Conservation (phyloP, 768 basidiomycete species). For the Suillus alpinus region DNA sequence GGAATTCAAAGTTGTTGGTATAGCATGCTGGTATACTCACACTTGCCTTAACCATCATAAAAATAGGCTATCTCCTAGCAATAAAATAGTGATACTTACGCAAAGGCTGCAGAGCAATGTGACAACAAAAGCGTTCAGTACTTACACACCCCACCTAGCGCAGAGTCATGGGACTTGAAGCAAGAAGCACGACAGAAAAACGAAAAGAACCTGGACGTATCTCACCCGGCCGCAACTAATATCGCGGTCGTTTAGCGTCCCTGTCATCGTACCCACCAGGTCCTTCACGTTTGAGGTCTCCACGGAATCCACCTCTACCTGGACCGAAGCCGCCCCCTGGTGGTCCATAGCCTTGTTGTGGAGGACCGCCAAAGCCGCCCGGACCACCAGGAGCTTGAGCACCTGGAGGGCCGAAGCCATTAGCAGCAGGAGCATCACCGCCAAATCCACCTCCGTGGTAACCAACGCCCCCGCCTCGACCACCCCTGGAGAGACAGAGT, state of each 20-base stretch:
- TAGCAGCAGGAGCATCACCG: slow-evolving; percentile 47
- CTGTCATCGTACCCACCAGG: slow-evolving; percentile 81
- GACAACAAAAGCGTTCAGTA: slow-evolving; percentile 24
- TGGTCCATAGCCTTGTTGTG: slow-evolving; percentile 39
- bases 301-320: slow-evolving; percentile 58
- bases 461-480: slow-evolving; percentile 72
- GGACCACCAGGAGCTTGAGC: slow-evolving; percentile 37
- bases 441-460: slow-evolving; percentile 62
- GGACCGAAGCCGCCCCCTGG: slow-evolving; percentile 44
- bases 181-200: slow-evolving; percentile 22
- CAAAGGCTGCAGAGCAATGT: slow-evolving; percentile 23
- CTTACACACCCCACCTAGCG: slow-evolving; percentile 35
- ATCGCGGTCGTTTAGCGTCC: slow-evolving; percentile 78
- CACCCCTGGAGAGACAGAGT: slow-evolving; percentile 40
- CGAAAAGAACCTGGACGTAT: slow-evolving; percentile 26
- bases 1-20: background rate
- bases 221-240: slow-evolving; percentile 49
- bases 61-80: slow-evolving; percentile 16
- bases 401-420: slow-evolving; percentile 54
- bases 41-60: background rate
- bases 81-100: slow-evolving; percentile 37
- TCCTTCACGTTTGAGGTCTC: slow-evolving; percentile 73
- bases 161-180: slow-evolving; percentile 24
- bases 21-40: slow-evolving; percentile 3
- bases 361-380: slow-evolving; percentile 41